Evolutionary conservation across 1,284 basidiomycete species (phyloP).

Genomic region (Tetrapyrgos nigripes): DNA sequence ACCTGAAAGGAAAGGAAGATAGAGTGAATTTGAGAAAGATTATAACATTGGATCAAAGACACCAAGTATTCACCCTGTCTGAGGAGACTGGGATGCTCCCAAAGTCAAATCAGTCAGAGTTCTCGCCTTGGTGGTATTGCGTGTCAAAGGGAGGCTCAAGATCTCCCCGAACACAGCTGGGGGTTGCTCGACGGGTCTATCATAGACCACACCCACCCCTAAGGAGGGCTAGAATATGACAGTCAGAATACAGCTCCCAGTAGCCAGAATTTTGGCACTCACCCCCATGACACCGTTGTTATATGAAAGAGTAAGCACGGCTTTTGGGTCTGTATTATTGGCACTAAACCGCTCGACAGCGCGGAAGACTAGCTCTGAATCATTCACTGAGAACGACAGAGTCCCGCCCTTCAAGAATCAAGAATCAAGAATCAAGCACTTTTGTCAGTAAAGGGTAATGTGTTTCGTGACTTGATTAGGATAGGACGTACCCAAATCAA

Average conservation of each 20-base stretch:
- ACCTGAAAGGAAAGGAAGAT: neutral
- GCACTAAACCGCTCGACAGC: neutral
- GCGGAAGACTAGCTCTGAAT: neutral
- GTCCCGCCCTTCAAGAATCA: neutral
- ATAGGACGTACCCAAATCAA: slow-evolving; percentile 68
- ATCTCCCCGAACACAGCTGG: neutral
- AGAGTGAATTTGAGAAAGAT: neutral
- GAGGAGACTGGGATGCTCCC: no score
- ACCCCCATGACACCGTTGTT: no score
- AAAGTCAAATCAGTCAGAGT: neutral
- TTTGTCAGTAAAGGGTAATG: neutral
- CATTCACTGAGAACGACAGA: neutral
- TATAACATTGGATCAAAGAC: no score
- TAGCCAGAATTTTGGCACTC: neutral
- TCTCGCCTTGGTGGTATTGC: neutral
- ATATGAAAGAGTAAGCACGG: neutral
- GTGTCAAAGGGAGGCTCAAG: neutral
- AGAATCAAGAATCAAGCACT: no score
- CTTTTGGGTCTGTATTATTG: neutral
- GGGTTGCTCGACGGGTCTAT: neutral
- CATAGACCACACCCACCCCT: neutral
- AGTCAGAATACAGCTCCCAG: neutral
- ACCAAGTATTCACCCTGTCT: no score
- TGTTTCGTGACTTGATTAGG: no score
- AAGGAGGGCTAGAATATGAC: neutral